Evolutionary conservation across 1,284 basidiomycete genomes (phyloP), one percentile per base, ranked within the genome.

Genomic region (Papiliotrema terrestris): DNA sequence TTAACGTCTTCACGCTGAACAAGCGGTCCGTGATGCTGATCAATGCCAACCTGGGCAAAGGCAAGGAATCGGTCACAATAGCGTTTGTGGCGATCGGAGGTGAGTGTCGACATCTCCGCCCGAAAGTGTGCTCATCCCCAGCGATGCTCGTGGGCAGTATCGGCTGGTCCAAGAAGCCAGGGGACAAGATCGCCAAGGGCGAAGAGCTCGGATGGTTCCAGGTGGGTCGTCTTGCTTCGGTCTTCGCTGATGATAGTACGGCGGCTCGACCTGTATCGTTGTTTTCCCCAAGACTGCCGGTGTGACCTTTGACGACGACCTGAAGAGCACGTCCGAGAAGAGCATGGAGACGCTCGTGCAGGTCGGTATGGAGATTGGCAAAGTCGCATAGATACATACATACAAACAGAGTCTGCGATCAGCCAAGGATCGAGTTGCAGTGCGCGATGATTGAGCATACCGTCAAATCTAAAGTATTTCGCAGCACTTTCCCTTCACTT

Each of bases 301-400:
- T 1, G 74, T 89, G 26, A 65, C 78, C 72, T 87, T 77, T 66
- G 89, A 92, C 65, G 73, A 81, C 8, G 89, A 91, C 70, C 69
- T 93, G 50, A 57, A 84, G 36, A 63, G 73, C 38, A 85, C 84
- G 61, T 87, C 86, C 35, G 65, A 77, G 51, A 75, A 79, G 51
- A 78, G 81, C 19, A 79, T 87, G 49, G 89, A 91, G 76, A 89
- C 87, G 19, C 74, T 88, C 6, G 81, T 91, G 37, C 83, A 84
- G 74, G 87, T 87, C 8, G 79, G 79, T 14, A 77, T 75, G 65
- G 72, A 73, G 61, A 74, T 79, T 54, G 74, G 63, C 23, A 65
- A 62, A 32, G 61, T 61, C n/a, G 54, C 36, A 50, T 15, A 35
- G 6, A 45, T 47, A 23, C 38, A 48, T 19, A 32, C 45, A 26